These are phyloP conservation scores for Calcarisporium arbuscula DNA, from an alignment of 2,329 filamentous ascomycete genomes.

Conservation along the genomic window DNA sequence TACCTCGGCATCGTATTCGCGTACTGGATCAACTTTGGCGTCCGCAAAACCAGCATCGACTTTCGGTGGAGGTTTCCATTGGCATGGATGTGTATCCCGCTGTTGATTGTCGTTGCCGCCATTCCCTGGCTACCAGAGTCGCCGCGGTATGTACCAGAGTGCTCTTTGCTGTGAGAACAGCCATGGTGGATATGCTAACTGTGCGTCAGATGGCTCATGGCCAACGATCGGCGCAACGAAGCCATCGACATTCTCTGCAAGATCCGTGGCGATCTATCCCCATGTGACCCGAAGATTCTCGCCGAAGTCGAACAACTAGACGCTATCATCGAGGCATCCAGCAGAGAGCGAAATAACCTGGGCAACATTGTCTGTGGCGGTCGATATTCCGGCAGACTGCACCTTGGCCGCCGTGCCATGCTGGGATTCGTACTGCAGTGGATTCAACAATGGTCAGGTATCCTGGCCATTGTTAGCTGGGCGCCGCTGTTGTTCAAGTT, in stretches of 20 bases:
- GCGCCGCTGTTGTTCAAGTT: conserved; percentile 14
- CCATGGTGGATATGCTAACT: neutral
- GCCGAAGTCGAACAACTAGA: conserved; percentile 32
- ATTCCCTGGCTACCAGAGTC: conserved; percentile 38
- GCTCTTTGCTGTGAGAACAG: neutral
- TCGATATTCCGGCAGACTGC: conserved; percentile 26
- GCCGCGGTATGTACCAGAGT: conserved; percentile 23
- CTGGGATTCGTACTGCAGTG: conserved; percentile 34
- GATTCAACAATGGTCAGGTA: conserved; percentile 38
- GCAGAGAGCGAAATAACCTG: conserved; percentile 31
- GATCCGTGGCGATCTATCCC: conserved; percentile 22
- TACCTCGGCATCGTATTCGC: conserved; percentile 41
- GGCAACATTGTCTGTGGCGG: conserved; percentile 31
- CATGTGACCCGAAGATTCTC: conserved; percentile 24
- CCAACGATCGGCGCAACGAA: conserved; percentile 23
- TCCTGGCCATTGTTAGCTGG: conserved; percentile 34
- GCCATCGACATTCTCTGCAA: conserved; percentile 28
- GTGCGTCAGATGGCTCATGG: conserved; percentile 27
- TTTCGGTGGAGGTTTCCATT: conserved; percentile 31
- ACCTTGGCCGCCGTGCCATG: conserved; percentile 32
- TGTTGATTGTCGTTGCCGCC: conserved; percentile 29
- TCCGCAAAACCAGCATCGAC: conserved; percentile 19
- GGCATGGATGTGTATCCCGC: conserved; percentile 34
- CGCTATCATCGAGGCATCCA: conserved; percentile 30
- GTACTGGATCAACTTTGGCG: conserved; percentile 33